Base-by-base conservation (phyloP, 106 monocot genomes). In the Platanthera zijinensis region DNA sequence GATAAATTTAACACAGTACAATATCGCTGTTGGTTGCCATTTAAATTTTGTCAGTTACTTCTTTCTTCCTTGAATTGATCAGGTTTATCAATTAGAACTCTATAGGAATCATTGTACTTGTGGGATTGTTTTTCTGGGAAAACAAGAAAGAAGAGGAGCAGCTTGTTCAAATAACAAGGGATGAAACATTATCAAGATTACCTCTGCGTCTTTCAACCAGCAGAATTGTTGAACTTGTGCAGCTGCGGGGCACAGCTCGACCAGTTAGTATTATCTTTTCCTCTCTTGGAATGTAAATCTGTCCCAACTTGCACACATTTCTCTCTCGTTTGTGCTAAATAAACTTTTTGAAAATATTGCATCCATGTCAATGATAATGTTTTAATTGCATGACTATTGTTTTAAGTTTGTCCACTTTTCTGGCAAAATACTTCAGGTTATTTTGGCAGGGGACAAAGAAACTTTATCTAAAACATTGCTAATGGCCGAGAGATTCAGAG, bases 91-190 rank as follows among this genome's bases (percentile, higher is more conserved):
- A 91, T 93, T 85, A 92, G 92, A 83, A 82, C 68, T 83, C 50
- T 91, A 80, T 77, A 97, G 96, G 96, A 76, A 93, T 97, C 61
- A 53, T 91, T 73, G 83, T 93, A 86, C 80, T 97, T 45, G 91
- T 88, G 84, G 91, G 89, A 77, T 84, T 97, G 76, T 97, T 84
- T 79, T 80, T 93, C 48, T 97, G 96, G 93, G 96, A 97, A 51
- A 97, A 91, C 71, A 93, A 85, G 79, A 97, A 91, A 80, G 96
- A 97, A 77, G 96, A 97, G 82, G 86, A 93, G 75, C 96, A 97
- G 74, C 80, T 97, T 76, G 81, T 84, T 74, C 93, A 97, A 71
- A 97, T 97, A 76, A 67, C 91, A 14, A 83, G 96, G 21, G 78
- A 97, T 85, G 96, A 97, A 78, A 97, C 90, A 32, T 83, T 97